Percentiles rank a stretch among this genome's conserved stretches.
phyloP scores from a whole-genome alignment of 331 rosid species.

The Prunus yedoensis region DNA sequence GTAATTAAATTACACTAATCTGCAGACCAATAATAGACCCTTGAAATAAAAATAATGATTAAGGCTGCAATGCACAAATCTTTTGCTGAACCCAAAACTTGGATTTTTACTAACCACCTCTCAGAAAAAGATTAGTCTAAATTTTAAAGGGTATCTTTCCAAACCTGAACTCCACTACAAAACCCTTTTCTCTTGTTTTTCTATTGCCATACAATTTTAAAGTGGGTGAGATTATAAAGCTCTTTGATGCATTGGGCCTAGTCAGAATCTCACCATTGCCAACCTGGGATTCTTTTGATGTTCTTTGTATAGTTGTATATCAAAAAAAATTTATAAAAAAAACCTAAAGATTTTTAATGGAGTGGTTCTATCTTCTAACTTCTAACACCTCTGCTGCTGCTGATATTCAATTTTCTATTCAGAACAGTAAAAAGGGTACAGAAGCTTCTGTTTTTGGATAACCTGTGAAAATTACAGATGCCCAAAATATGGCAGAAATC shows the following conservation, averaged over 20 bases:
- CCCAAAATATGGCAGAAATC: conserved; percentile 50
- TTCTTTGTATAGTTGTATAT: conserved; percentile 12
- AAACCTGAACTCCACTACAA: conserved; percentile 80
- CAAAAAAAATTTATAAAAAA: not conserved
- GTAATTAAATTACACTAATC: conserved; percentile 54
- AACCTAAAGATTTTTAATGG: conserved; percentile 9
- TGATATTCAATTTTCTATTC: not conserved
- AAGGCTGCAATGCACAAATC: conserved; percentile 46
- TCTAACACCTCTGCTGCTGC: conserved; percentile 14
- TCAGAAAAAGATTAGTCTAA: conserved; percentile 25
- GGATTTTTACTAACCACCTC: conserved; percentile 71
- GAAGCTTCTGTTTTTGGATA: conserved; percentile 56
- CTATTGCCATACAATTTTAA: conserved; percentile 32
- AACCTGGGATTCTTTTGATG: conserved; percentile 77
- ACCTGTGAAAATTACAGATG: conserved; percentile 37
- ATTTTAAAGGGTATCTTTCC: conserved; percentile 61
- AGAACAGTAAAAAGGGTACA: conserved; percentile 27
- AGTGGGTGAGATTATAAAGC: conserved; percentile 48
- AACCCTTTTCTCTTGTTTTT: conserved; percentile 24
- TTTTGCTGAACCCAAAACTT: conserved; percentile 52
- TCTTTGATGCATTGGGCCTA: conserved; percentile 75
- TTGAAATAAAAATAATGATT: conserved; percentile 37
- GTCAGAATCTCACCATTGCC: conserved; percentile 91
- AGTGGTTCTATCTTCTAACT: conserved; percentile 48
- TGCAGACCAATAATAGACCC: conserved; percentile 64